Percentiles rank a stretch among this genome's conserved stretches.
Conservation (phyloP, 371 early-diverging fungal genomes). For the Circinella minor region DNA sequence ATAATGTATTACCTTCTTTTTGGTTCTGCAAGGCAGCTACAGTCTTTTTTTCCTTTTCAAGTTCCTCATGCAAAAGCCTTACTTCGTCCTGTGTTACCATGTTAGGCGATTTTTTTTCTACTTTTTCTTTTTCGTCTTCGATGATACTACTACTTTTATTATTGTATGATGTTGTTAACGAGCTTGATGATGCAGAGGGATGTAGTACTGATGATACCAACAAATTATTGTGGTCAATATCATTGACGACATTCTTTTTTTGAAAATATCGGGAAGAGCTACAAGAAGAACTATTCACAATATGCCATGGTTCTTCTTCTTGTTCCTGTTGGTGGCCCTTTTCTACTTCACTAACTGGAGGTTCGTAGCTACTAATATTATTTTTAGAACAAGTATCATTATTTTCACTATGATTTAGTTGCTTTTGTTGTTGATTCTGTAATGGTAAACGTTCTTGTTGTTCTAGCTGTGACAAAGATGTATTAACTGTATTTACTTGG, state of each 20-base stretch:
- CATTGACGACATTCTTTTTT: too few species aligned
- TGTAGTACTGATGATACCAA: too few species aligned
- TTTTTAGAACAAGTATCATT: too few species aligned
- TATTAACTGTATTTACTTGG: not conserved
- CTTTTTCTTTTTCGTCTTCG: too few species aligned
- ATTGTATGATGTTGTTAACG: not conserved
- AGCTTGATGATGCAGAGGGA: too few species aligned
- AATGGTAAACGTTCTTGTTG: not conserved
- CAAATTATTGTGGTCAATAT: too few species aligned
- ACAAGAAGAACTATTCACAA: too few species aligned
- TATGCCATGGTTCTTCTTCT: too few species aligned
- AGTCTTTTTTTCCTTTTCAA: constrained; percentile 11
- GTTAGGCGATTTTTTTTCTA: not conserved
- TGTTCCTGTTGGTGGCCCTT: too few species aligned
- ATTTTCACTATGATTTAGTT: not conserved
- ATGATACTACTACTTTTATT: not conserved
- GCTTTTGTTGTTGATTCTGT: not conserved
- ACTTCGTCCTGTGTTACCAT: not conserved
- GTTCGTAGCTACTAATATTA: too few species aligned
- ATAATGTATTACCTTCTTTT: constrained; percentile 2
- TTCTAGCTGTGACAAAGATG: not conserved
- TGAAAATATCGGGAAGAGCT: too few species aligned
- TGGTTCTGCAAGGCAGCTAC: constrained; percentile 8
- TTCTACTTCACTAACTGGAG: too few species aligned
- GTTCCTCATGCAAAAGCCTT: constrained; percentile 6